Percentiles rank a stretch among this genome's conserved stretches.
Evolutionary conservation across 805 yeast genomes (phyloP).

Genomic region (Lachancea quebecensis): DNA sequence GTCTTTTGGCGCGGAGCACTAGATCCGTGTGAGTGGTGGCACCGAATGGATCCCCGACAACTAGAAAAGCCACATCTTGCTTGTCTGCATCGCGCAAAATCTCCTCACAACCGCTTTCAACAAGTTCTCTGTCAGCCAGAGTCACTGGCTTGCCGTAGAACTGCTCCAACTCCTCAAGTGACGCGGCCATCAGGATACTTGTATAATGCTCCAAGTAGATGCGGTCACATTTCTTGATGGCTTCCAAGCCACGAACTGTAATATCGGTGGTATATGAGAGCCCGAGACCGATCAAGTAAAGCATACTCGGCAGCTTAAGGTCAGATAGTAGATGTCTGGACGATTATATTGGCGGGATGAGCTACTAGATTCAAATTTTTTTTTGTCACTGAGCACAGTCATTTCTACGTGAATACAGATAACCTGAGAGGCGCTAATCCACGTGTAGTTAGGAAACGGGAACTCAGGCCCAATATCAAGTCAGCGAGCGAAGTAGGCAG

Average conservation of each 20-base stretch:
- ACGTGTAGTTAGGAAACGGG: too few relatives aligned
- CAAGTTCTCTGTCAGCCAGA: conserved; percentile 91
- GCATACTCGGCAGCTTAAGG: conserved; percentile 42
- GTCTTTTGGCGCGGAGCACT: conserved; percentile 83
- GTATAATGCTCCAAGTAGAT: conserved; percentile 97
- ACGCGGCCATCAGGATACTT: conserved; percentile 90
- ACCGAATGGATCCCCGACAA: conserved; percentile 96
- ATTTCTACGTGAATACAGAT: not conserved
- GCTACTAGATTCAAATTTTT: not conserved
- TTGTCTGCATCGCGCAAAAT: conserved; percentile 69
- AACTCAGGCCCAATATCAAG: too few relatives aligned
- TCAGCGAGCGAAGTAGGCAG: too few relatives aligned
- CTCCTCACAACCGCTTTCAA: conserved; percentile 79
- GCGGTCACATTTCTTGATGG: conserved; percentile 73
- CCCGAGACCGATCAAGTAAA: conserved; percentile 88
- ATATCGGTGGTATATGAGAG: conserved; percentile 83
- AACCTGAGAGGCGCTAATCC: not conserved
- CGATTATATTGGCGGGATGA: not conserved
- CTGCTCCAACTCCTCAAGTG: conserved; percentile 61
- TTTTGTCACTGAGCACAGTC: too few relatives aligned
- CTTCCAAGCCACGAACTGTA: conserved; percentile 88
- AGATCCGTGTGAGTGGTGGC: conserved; percentile 97
- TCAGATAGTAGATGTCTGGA: not conserved
- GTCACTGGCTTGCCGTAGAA: conserved; percentile 82
- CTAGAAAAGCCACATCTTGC: conserved; percentile 87